Conservation (phyloP, 192 early-diverging fungal species). For the Umbelopsis sp. region DNA sequence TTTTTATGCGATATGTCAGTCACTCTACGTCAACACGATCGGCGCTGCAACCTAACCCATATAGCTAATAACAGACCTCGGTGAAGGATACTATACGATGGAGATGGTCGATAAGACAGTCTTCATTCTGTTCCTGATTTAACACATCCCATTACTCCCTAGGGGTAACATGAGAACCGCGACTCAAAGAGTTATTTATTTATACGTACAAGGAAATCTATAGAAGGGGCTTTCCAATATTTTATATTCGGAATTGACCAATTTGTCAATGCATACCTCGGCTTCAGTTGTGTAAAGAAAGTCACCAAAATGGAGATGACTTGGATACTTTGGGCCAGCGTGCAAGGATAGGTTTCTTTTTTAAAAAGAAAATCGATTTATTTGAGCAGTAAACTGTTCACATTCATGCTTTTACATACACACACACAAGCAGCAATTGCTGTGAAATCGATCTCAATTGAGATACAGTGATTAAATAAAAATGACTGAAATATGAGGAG, state of each 20-base stretch:
- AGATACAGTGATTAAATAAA: no score
- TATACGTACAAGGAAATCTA: slow-evolving; percentile 18
- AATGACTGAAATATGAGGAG: no score
- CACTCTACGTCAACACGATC: neutral
- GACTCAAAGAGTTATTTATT: slow-evolving; percentile 17
- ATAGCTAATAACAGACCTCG: neutral
- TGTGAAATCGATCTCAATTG: no score
- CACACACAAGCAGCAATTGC: no score
- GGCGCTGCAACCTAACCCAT: neutral
- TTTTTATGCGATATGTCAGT: slow-evolving; percentile 13
- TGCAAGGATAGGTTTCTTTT: neutral
- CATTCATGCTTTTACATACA: neutral
- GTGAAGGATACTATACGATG: neutral
- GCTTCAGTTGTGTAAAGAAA: neutral
- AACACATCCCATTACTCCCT: slow-evolving; percentile 15
- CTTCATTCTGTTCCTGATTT: slow-evolving; percentile 19
- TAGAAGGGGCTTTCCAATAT: slow-evolving; percentile 9
- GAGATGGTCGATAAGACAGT: neutral
- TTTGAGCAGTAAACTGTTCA: neutral
- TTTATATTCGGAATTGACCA: slow-evolving; percentile 12
- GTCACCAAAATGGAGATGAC: neutral
- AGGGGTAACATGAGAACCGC: slow-evolving; percentile 17
- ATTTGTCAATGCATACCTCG: slow-evolving; percentile 10
- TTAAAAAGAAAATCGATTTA: neutral
- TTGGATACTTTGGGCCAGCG: neutral